These are phyloP conservation scores for Bipolaris sorokiniana DNA, from an alignment of 2,329 filamentous ascomycete species.

Conservation along the genomic window DNA sequence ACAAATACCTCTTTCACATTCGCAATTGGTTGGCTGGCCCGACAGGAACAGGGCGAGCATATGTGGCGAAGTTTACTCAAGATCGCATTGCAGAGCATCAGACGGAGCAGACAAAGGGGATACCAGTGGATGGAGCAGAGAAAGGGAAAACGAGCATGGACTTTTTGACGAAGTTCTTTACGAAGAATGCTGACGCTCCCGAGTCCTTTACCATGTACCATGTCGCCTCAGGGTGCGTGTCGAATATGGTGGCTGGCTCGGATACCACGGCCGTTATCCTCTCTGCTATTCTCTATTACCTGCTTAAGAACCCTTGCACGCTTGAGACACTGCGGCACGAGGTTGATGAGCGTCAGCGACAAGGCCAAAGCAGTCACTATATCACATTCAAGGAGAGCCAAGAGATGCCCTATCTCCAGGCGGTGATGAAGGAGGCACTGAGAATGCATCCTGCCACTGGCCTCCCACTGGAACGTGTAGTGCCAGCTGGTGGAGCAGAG, in stretches of 20 bases:
- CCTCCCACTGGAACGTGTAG: constrained; percentile 29
- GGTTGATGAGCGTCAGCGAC: constrained; percentile 10
- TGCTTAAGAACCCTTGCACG: constrained; percentile 21
- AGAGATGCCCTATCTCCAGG: constrained; percentile 40
- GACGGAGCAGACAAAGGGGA: constrained; percentile 8
- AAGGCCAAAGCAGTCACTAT: constrained; percentile 3
- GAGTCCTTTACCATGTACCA: constrained; percentile 45
- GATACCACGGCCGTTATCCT: constrained; percentile 54
- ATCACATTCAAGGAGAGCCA: constrained; percentile 30
- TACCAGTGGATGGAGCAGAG: constrained; percentile 10
- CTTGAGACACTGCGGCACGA: constrained; percentile 25
- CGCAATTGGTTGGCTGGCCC: constrained; percentile 47
- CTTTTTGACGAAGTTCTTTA: constrained; percentile 26
- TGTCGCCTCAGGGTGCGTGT: constrained; percentile 47
- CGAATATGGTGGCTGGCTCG: constrained; percentile 50
- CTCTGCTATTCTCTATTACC: constrained; percentile 32
- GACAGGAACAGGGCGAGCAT: constrained; percentile 35
- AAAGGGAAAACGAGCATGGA: constrained; percentile 10
- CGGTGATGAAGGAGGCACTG: constrained; percentile 36
- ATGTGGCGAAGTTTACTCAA: constrained; percentile 34
- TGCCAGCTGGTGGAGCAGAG: constrained; percentile 23
- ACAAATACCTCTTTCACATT: constrained; percentile 43
- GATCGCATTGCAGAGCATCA: constrained; percentile 25
- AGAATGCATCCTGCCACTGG: constrained; percentile 34
- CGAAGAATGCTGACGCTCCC: constrained; percentile 29